Evolutionary conservation across 371 early-diverging fungal genomes (phyloP), one percentile per base, ranked within the genome.

Genomic region (Syncephalastrum monosporum): DNA sequence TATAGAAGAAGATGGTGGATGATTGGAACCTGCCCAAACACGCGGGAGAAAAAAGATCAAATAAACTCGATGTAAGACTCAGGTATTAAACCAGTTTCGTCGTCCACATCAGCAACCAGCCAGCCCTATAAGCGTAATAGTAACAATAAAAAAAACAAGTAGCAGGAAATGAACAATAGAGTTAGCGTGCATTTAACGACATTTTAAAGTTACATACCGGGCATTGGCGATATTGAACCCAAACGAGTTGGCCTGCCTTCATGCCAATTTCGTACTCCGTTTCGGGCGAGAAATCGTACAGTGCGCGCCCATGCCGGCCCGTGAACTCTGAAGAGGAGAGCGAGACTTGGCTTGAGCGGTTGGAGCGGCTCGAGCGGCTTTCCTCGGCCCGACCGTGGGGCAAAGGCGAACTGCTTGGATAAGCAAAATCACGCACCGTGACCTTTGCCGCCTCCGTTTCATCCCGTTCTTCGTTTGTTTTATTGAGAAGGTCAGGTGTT

Each of bases 211-310:
- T 43, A 65, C 66, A 23, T 59, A 67, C 67, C 27, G 79, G 79
- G 67, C 81, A 85, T 62, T 83, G 83, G 46, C 79, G 81, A 61
- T 83, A 82, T 56, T 80, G 78, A 5, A 90, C 77, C 68, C 81
- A 81, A 7, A 90, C 59, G 23, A 74, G 57, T 42, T 87, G 87
- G 24, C 82, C 84, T 59, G 86, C 83, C 5, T 75, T 65, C 68
- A 90, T 83, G 42, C 75, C 75, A 53, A 88, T 65, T 68, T 90
- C 90, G 15, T 71, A 79, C 17, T 82, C 74, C 47, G 83, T 83
- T 56, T 87, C 86, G 12, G 87, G 89, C 23, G 72, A 77, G 71
- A 90, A 90, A 60, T 89, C 88, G 54, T 89, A 90, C 44, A 90
- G 63, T 3, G 86, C 90, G 47, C 76, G 70, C 10, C 74, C 86